These are phyloP conservation scores for Calonectria crousiana DNA, from an alignment of 2,329 filamentous ascomycete genomes.

Conservation along the genomic window DNA sequence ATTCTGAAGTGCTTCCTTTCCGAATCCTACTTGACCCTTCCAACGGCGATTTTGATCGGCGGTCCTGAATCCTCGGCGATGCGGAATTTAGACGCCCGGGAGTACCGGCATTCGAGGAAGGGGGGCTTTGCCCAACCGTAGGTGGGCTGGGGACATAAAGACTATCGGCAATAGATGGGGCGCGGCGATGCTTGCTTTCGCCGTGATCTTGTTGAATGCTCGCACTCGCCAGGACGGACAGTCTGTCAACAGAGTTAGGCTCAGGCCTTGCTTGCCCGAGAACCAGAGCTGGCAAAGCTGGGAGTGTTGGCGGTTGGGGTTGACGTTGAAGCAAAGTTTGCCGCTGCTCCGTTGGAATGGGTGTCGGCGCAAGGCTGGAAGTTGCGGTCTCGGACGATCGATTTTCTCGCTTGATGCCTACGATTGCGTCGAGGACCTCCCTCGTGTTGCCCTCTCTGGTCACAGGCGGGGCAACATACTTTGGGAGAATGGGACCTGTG, in stretches of 20 bases:
- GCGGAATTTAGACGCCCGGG: conserved; percentile 39
- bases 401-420: conserved; percentile 42
- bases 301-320: conserved; percentile 33
- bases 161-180: conserved; percentile 36
- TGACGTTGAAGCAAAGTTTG: conserved; percentile 38
- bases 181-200: conserved; percentile 36
- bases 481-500: conserved; percentile 29
- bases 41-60: conserved; percentile 33
- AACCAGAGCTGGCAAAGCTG: conserved; percentile 39
- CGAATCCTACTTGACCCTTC: conserved; percentile 10
- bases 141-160: conserved; percentile 41
- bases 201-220: conserved; percentile 48
- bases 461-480: conserved; percentile 26
- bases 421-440: conserved; percentile 43
- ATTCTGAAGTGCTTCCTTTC: conserved; percentile 44
- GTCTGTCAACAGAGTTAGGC: conserved; percentile 46
- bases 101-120: conserved; percentile 34
- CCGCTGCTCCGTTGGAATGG: conserved; percentile 35
- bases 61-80: conserved; percentile 39
- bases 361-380: conserved; percentile 19
- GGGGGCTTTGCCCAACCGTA: conserved; percentile 35
- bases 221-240: conserved; percentile 54
- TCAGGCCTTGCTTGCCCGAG: conserved; percentile 40
- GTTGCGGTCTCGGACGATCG: conserved; percentile 24
- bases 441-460: conserved; percentile 39